These are phyloP conservation scores for Phytophthora pistaciae DNA, from an alignment of 352 stramenopile species.

Conservation along the genomic window DNA sequence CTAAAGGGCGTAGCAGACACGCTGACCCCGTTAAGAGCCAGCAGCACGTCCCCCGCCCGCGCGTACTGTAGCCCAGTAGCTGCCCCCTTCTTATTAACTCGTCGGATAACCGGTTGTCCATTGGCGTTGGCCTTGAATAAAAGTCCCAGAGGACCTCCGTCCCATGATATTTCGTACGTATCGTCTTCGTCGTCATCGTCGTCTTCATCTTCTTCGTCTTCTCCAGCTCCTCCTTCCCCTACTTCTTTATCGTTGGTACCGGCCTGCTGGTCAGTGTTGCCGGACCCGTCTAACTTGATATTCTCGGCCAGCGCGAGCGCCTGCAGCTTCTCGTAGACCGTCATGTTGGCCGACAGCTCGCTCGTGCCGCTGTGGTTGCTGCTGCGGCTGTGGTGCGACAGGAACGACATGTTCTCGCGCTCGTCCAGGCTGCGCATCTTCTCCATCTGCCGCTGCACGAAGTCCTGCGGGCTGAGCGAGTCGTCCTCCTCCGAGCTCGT, in stretches of 20 bases:
- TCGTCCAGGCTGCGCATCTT: slow-evolving; percentile 59
- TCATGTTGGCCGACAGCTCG: slow-evolving; percentile 39
- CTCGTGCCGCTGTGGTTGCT: slow-evolving; percentile 37
- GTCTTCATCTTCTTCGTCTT: slow-evolving; percentile 51
- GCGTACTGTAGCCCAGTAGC: slow-evolving; percentile 69
- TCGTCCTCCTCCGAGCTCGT: slow-evolving; percentile 60
- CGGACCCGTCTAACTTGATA: slow-evolving; percentile 38
- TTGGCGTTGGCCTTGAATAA: slow-evolving; percentile 73
- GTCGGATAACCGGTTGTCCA: slow-evolving; percentile 70
- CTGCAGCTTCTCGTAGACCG: slow-evolving; percentile 64
- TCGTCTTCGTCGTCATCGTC: slow-evolving; percentile 75
- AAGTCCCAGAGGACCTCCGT: slow-evolving; percentile 68
- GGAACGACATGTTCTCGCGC: slow-evolving; percentile 22
- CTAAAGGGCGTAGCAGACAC: slow-evolving; percentile 64
- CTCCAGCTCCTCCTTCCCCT: slow-evolving; percentile 14
- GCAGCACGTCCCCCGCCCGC: slow-evolving; percentile 77
- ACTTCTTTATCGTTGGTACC: slow-evolving; percentile 8
- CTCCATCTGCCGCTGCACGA: slow-evolving; percentile 55
- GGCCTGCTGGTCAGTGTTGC: background rate
- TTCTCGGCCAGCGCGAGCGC: slow-evolving; percentile 57
- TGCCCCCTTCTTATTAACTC: slow-evolving; percentile 78
- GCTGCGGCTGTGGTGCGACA: slow-evolving; percentile 37
- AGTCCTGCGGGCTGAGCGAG: slow-evolving; percentile 56
- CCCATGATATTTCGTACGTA: slow-evolving; percentile 77
- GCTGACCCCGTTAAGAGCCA: slow-evolving; percentile 70